phyloP scores from a whole-genome alignment of 2,329 filamentous ascomycete species.

The Colletotrichum chlorophyti region DNA sequence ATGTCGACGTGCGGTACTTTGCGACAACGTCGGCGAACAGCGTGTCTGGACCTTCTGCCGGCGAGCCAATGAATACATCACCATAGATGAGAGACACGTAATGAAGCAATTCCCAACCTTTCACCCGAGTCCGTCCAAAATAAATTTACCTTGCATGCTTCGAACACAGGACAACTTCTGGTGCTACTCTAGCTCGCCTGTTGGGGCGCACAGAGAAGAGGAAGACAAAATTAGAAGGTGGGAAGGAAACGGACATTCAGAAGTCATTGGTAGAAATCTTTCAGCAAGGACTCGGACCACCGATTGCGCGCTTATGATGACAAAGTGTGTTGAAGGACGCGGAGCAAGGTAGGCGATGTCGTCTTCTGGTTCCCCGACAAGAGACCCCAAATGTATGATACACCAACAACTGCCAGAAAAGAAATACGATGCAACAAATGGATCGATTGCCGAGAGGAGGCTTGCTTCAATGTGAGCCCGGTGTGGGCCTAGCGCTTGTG shows the following conservation, averaged over 20 bases:
- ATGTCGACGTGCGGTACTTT: slow-evolving; percentile 98
- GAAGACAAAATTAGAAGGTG: slow-evolving; percentile 12
- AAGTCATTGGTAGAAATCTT: not conserved
- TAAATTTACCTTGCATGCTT: slow-evolving; percentile 18
- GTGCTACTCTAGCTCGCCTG: slow-evolving; percentile 7
- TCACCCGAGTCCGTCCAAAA: slow-evolving; percentile 10
- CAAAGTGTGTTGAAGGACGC: not conserved
- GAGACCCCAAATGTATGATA: slow-evolving; percentile 25
- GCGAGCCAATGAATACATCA: slow-evolving; percentile 70
- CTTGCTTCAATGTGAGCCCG: not conserved
- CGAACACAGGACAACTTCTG: slow-evolving; percentile 8
- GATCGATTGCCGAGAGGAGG: not conserved
- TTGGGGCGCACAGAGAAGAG: not conserved
- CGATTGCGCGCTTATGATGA: not conserved
- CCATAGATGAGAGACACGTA: slow-evolving; percentile 62
- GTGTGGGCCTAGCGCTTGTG: not conserved
- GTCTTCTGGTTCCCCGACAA: not conserved
- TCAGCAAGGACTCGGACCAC: not conserved
- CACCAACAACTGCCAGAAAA: slow-evolving; percentile 16
- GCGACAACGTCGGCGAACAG: slow-evolving; percentile 84
- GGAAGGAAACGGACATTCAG: not conserved
- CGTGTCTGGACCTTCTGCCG: slow-evolving; percentile 54
- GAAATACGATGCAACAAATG: slow-evolving; percentile 14
- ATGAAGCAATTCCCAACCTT: slow-evolving; percentile 61
- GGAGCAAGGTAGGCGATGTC: not conserved